Evolutionary conservation across 2,329 filamentous ascomycete species (phyloP).

Genomic region (Aureobasidium musti): DNA sequence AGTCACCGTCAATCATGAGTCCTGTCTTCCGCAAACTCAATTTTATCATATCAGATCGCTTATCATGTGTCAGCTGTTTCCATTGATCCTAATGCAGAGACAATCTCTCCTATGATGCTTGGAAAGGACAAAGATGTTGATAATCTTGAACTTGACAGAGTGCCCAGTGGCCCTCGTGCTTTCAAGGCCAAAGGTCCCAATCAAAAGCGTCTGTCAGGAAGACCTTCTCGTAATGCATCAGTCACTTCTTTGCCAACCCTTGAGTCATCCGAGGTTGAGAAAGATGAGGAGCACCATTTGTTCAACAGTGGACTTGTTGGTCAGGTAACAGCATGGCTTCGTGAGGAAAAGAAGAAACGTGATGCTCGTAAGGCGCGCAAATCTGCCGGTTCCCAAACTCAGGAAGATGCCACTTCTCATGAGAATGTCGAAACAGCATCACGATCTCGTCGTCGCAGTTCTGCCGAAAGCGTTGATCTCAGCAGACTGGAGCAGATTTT

Average conservation of each 20-base stretch:
- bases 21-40: no score
- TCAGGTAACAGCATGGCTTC: constrained; percentile 81
- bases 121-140: constrained; percentile 50
- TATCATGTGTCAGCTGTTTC: constrained; percentile 46
- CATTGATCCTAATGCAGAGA: constrained; percentile 48
- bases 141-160: constrained; percentile 44
- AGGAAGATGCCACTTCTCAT: constrained; percentile 28
- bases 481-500: constrained; percentile 80
- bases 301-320: constrained; percentile 57
- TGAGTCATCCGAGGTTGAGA: constrained; percentile 38
- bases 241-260: constrained; percentile 21
- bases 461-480: constrained; percentile 71
- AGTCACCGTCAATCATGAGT: background rate
- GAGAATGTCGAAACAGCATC: constrained; percentile 16
- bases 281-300: constrained; percentile 34
- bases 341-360: constrained; percentile 72
- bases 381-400: constrained; percentile 41
- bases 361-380: constrained; percentile 53
- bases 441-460: constrained; percentile 36
- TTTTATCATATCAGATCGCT: constrained; percentile 15
- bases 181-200: constrained; percentile 45
- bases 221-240: constrained; percentile 40
- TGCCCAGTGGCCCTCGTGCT: constrained; percentile 38
- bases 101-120: constrained; percentile 51
- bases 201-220: constrained; percentile 46